Evolutionary conservation across 768 basidiomycete species (phyloP).

Genomic region (Tephrocybe sp.): DNA sequence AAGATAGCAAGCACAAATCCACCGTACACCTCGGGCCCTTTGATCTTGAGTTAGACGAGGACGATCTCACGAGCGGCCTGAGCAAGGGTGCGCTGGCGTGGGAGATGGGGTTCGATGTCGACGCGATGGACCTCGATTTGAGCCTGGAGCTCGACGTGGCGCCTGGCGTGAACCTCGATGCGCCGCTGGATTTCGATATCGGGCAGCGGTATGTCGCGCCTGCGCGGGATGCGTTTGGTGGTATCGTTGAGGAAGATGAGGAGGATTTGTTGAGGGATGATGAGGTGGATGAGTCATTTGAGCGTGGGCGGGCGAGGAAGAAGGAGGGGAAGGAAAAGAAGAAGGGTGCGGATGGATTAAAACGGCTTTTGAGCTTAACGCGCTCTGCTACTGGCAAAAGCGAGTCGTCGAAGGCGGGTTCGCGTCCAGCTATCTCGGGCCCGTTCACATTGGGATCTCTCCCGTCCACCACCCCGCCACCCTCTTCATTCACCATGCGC

Average conservation of each 20-base stretch:
- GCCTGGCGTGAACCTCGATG: slow-evolving; percentile 8
- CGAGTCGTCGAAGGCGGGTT: slow-evolving; percentile 9
- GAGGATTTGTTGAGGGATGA: slow-evolving; percentile 14
- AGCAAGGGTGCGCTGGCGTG: slow-evolving; percentile 11
- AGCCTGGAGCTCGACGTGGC: slow-evolving; percentile 7
- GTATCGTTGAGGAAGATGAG: slow-evolving; percentile 17
- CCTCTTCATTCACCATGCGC: slow-evolving; percentile 15
- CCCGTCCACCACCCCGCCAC: slow-evolving; percentile 14
- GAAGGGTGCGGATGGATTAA: slow-evolving; percentile 23
- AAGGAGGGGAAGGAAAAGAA: slow-evolving; percentile 7
- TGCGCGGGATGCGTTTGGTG: not conserved
- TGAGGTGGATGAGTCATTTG: slow-evolving; percentile 1
- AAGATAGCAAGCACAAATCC: too few relatives aligned
- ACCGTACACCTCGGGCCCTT: not conserved
- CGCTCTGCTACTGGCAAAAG: slow-evolving; percentile 16
- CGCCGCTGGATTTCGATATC: slow-evolving; percentile 12
- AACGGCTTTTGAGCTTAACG: slow-evolving; percentile 32
- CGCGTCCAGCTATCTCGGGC: slow-evolving; percentile 39
- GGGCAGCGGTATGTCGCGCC: slow-evolving; percentile 11
- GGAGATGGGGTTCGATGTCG: slow-evolving; percentile 23
- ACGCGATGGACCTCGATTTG: slow-evolving; percentile 32
- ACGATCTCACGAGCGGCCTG: slow-evolving; percentile 1
- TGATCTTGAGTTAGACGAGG: not conserved
- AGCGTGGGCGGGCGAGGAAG: slow-evolving; percentile 12
- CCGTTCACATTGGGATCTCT: slow-evolving; percentile 42